Evolutionary conservation across 306 rosid genomes (phyloP).

Genomic region (Castanospermum australe): DNA sequence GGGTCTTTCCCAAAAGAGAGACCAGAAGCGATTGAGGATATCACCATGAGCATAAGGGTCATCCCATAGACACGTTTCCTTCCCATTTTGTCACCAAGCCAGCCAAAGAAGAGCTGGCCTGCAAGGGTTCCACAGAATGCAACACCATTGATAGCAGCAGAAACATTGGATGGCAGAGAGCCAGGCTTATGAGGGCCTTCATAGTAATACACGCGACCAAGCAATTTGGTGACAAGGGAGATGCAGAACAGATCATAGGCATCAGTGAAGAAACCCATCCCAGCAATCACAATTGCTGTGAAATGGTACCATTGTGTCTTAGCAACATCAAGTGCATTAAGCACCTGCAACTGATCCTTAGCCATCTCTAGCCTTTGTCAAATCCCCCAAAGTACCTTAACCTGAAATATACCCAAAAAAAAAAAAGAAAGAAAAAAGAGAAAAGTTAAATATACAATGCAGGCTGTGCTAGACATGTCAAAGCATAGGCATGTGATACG

Average conservation of each 20-base stretch:
- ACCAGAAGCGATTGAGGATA: constrained; percentile 75
- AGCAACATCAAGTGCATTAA: constrained; percentile 78
- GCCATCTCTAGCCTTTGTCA: constrained; percentile 43
- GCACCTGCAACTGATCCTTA: constrained; percentile 52
- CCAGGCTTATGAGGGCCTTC: constrained; percentile 53
- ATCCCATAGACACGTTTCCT: constrained; percentile 82
- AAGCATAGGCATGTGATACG: constrained; percentile 4
- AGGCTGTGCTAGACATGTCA: background rate
- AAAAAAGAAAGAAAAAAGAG: background rate
- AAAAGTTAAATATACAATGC: background rate
- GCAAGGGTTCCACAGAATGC: constrained; percentile 84
- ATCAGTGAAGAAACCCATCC: constrained; percentile 94
- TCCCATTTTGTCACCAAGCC: constrained; percentile 95
- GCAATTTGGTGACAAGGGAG: constrained; percentile 81
- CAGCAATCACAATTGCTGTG: constrained; percentile 85
- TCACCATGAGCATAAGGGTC: constrained; percentile 87
- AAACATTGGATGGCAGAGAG: constrained; percentile 60
- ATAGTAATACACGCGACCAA: constrained; percentile 74
- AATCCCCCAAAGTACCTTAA: background rate
- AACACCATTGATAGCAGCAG: constrained; percentile 82
- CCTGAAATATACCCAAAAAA: constrained; percentile 6
- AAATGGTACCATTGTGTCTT: constrained; percentile 94
- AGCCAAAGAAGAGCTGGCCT: constrained; percentile 91
- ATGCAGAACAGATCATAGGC: constrained; percentile 88
- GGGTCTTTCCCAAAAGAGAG: constrained; percentile 66